These are phyloP conservation scores for Blastocystis sp. DNA, from an alignment of 352 stramenopile species.

Conservation along the genomic window DNA sequence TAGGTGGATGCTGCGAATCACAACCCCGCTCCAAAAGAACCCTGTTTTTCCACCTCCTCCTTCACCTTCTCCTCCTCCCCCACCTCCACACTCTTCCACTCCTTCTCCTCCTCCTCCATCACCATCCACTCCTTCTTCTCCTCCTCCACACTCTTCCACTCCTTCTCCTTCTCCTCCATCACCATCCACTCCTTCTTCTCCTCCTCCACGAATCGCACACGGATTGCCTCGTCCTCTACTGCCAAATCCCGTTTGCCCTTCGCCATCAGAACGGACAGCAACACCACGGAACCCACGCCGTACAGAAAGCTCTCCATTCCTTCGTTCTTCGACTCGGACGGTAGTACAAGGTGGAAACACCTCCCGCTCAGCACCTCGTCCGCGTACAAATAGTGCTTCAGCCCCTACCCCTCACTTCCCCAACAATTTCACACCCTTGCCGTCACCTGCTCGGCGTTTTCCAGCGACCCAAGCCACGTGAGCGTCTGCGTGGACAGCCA, in stretches of 20 bases:
- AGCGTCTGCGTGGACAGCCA: conserved; percentile 5
- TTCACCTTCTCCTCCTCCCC: neutral
- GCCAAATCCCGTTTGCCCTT: neutral
- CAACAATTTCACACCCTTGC: neutral
- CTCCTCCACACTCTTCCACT: neutral
- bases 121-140: neutral
- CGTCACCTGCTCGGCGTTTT: neutral
- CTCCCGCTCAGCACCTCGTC: conserved; percentile 17
- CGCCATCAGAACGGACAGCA: conserved; percentile 10
- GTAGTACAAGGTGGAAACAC: conserved; percentile 16
- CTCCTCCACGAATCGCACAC: neutral
- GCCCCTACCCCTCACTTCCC: neutral
- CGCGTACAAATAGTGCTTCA: conserved; percentile 1
- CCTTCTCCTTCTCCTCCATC: neutral
- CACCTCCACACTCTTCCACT: neutral
- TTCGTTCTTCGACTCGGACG: neutral
- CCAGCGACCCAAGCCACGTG: neutral
- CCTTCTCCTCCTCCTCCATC: neutral
- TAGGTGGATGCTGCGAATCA: neutral
- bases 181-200: neutral
- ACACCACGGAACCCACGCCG: neutral
- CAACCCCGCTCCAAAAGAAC: neutral
- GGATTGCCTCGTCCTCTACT: neutral
- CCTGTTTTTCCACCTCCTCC: neutral
- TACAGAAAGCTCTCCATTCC: neutral